Base-by-base conservation (phyloP, 2,329 filamentous ascomycete species). In the Lecanicillium sp. region DNA sequence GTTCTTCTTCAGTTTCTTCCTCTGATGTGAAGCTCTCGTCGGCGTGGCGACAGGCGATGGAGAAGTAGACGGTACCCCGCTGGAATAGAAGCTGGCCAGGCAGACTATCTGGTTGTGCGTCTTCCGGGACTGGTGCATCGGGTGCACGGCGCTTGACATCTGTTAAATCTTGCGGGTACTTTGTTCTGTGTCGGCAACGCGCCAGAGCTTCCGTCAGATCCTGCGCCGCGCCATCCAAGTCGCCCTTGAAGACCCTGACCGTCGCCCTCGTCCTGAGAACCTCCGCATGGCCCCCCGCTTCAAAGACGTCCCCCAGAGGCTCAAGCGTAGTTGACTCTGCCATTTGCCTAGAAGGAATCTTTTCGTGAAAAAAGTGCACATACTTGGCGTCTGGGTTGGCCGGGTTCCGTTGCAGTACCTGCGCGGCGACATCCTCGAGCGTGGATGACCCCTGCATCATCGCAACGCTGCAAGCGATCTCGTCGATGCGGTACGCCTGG, bases 331-430 rank as follows among this genome's bases (percentile, higher is more conserved):
- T 90, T 56, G 77, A 83, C 58, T 87, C 79, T 29, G 82, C 84
- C 62, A 93, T 70, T 61, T 85, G 81, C 35, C 84, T 72, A 33
- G 81, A 86, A 1, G 87, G 85, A 21, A 93, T 90, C 75, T 91
- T 93, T 67, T 94, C 87, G 66, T 91, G 87, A 64, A 94, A 94
- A 68, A 91, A 93, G 62, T 93, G 86, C n/a, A 93, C 88, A 61
- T 93, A 93, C 64, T 84, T 86, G 23, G 87, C 88, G 59, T 93
- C 86, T 36, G 73, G 66, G 59, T 90, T 82, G 43, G 74, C 63
- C n/a, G 79, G 73, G 51, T 79, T 83, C 52, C 86, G 75, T 62
- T 86, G 81, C 52, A 93, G 67, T 26, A 94, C 87, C 52, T 85
- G 71, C 5, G 77, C 74, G 2, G 84, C 87, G 3, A 93, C 84